Percentiles rank a stretch among this genome's conserved stretches.
Conservation (phyloP, 805 yeast genomes). For the Sugiyamaella valdiviana region DNA sequence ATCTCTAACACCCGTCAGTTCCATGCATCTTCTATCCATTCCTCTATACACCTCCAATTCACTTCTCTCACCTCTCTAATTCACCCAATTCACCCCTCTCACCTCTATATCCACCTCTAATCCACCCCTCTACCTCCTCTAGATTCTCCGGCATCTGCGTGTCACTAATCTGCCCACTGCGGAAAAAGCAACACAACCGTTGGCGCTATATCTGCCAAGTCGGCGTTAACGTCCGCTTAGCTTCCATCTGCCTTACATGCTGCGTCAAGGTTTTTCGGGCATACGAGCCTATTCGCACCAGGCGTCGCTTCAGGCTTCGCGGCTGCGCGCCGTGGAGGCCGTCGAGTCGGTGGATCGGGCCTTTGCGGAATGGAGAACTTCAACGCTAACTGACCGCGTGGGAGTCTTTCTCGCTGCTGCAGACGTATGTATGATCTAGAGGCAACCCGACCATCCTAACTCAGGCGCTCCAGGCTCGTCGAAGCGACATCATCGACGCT, state of each 20-base stretch:
- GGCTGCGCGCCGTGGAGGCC: slow-evolving; percentile 1
- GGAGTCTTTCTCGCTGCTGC: neutral
- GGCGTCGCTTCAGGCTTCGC: neutral
- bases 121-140: too few relatives aligned
- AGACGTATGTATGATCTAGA: neutral
- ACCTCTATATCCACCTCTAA: too few relatives aligned
- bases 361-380: slow-evolving; percentile 4
- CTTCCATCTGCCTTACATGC: neutral
- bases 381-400: slow-evolving; percentile 1
- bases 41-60: too few relatives aligned
- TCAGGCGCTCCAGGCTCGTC: neutral
- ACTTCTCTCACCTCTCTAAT: too few relatives aligned
- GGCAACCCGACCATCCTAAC: too few relatives aligned
- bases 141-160: too few relatives aligned
- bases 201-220: neutral
- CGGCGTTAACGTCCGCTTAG: neutral
- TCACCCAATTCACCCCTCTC: too few relatives aligned
- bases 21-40: too few relatives aligned
- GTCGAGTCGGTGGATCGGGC: slow-evolving; percentile 2
- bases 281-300: neutral
- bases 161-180: too few relatives aligned
- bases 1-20: too few relatives aligned
- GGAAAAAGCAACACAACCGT: too few relatives aligned
- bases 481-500: slow-evolving; percentile 18
- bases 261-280: neutral